phyloP scores from a whole-genome alignment of 2,329 filamentous ascomycete species.

The Nannizzia gypsea region DNA sequence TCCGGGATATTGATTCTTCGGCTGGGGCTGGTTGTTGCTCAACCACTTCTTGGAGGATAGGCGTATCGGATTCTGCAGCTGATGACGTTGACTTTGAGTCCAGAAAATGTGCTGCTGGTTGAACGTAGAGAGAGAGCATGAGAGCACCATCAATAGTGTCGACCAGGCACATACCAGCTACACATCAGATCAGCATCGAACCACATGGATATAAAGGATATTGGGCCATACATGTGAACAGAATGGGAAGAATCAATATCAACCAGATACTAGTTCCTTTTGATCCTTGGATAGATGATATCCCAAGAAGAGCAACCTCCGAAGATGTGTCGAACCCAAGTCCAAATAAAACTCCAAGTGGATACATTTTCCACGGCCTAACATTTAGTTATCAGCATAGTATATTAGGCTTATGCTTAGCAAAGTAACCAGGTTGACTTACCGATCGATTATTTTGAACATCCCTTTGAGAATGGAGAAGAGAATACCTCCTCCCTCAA shows the following conservation, averaged over 20 bases:
- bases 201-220: background rate
- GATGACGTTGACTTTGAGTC: constrained; percentile 14
- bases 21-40: constrained; percentile 17
- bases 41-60: constrained; percentile 8
- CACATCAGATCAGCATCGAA: background rate
- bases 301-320: constrained; percentile 83
- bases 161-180: constrained; percentile 85
- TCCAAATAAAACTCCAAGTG: constrained; percentile 75
- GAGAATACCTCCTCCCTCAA: constrained; percentile 68
- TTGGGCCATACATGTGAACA: constrained; percentile 62
- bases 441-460: constrained; percentile 58
- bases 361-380: constrained; percentile 83
- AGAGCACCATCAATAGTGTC: constrained; percentile 87
- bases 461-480: constrained; percentile 59
- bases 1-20: constrained; percentile 35
- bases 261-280: constrained; percentile 85
- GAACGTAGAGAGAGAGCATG: constrained; percentile 87
- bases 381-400: background rate
- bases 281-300: constrained; percentile 75
- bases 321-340: constrained; percentile 92
- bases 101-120: constrained; percentile 33
- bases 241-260: constrained; percentile 77
- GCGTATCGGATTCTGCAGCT: constrained; percentile 8
- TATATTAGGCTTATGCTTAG: background rate
- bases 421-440: constrained; percentile 4